Evolutionary conservation across 106 monocot species (phyloP).

Genomic region (Dactylorhiza incarnata): DNA sequence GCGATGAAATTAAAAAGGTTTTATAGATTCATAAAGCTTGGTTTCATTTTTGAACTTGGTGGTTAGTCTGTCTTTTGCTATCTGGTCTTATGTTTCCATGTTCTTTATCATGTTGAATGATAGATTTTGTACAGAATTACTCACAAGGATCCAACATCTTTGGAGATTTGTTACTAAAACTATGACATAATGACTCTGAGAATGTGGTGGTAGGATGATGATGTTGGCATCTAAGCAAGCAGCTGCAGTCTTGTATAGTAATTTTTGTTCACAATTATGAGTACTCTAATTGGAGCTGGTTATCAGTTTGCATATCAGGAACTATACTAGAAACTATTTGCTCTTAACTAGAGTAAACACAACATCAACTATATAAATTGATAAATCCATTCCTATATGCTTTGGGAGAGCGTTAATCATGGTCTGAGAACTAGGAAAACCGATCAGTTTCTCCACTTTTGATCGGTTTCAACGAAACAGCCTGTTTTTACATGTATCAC

Average conservation of each 20-base stretch:
- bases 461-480: too few relatives aligned
- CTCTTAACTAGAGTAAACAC: neutral
- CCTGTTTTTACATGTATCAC: too few relatives aligned
- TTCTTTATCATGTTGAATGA: conserved; percentile 9
- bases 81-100: conserved; percentile 1
- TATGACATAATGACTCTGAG: neutral
- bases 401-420: neutral
- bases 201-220: neutral
- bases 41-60: conserved; percentile 11
- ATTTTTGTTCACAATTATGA: neutral
- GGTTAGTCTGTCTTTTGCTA: neutral
- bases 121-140: conserved; percentile 38
- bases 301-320: neutral
- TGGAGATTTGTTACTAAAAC: neutral
- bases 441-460: too few relatives aligned
- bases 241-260: neutral
- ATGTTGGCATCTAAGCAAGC: too few relatives aligned
- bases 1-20: conserved; percentile 9
- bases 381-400: neutral
- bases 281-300: neutral
- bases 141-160: conserved; percentile 8
- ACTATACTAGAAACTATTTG: neutral
- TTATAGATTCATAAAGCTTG: conserved; percentile 5
- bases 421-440: too few relatives aligned
- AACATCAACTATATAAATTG: neutral